Base-by-base conservation (phyloP, 495 filamentous ascomycete genomes). In the Neurospora pannonica region DNA sequence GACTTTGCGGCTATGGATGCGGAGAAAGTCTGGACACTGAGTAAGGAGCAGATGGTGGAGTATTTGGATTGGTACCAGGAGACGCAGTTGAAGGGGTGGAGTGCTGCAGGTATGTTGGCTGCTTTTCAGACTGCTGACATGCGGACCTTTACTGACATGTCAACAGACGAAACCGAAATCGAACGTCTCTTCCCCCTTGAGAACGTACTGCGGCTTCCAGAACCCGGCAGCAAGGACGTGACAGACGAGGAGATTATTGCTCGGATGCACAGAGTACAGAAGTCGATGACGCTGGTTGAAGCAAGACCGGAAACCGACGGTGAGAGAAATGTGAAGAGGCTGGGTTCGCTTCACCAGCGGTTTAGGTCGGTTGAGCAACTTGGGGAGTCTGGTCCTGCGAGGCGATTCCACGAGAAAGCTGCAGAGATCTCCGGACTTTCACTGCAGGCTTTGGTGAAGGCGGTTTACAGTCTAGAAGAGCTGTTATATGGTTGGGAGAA, bases 21-120 rank as follows among this genome's bases (percentile, higher is more conserved):
- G 28, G 81, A 85, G 1, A 92, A 97, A 71, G 85, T 93, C 3
- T 88, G 94, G 74, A 78, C 81, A 4, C 91, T 98, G 91, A 86
- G 83, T 1, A 85, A 86, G 21, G 79, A 84, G 11, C 88, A 97
- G 74, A 79, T 98, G 71, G 91, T 96, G 75, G 88, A 92, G 70
- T 97, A 97, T 74, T 85, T 99, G 86, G 90, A 95, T 80, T 98
- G 93, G 92, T 97, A 93, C 78, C 91, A 95, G 79, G 87, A 88
- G 76, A 93, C 85, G 38, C 97, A 91, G 88, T 78, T 92, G 72
- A 82, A 87, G 21, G 77, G 11, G 7, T 67, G 78, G 15, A 80
- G 84, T 24, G 78, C 80, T 7, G 84, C 82, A 75, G 82, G 86
- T 88, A 79, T 72, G 78, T n/a, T n/a, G n/a, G n/a, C n/a, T n/a